These are phyloP conservation scores for Vitis hybrid DNA, from an alignment of 177 flowering plant genomes.

Conservation along the genomic window DNA sequence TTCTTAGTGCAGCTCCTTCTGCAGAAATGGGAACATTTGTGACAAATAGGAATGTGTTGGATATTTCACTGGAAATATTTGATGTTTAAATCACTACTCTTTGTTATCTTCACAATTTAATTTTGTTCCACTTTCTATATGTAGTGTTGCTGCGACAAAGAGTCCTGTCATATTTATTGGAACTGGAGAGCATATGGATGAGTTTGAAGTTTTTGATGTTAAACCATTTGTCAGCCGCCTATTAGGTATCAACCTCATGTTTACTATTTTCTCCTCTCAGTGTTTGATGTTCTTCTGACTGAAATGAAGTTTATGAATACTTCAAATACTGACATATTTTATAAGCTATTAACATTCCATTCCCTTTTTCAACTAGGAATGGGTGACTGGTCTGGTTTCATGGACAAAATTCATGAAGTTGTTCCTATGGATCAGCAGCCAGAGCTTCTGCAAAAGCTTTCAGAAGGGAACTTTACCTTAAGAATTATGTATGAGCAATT, in stretches of 20 bases:
- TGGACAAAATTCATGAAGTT: slow-evolving; percentile 99
- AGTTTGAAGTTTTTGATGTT: slow-evolving; percentile 98
- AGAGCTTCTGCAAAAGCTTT: slow-evolving; percentile 91
- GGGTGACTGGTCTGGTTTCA: slow-evolving; percentile 99
- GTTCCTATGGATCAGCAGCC: slow-evolving; percentile 99
- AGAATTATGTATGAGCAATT: slow-evolving; percentile 96
- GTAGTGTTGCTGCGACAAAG: slow-evolving; percentile 97
- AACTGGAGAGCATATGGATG: slow-evolving; percentile 99
- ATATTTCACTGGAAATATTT: neutral
- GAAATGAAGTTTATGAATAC: neutral
- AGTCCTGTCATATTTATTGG: slow-evolving; percentile 97
- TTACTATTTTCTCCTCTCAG: neutral
- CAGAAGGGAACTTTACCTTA: slow-evolving; percentile 92
- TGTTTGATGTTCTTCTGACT: neutral
- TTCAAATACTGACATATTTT: neutral
- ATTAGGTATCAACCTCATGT: slow-evolving; percentile 45
- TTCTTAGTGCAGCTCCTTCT: too few species aligned
- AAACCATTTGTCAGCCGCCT: slow-evolving; percentile 97
- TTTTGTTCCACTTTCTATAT: slow-evolving; percentile 11
- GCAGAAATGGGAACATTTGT: too few species aligned
- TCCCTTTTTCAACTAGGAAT: slow-evolving; percentile 52
- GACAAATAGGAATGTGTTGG: neutral
- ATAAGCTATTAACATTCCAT: neutral
- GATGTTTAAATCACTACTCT: too few species aligned
- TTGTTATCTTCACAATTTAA: neutral